phyloP scores from a whole-genome alignment of 169 alveolate species.

The Plasmodium reichenowi region DNA sequence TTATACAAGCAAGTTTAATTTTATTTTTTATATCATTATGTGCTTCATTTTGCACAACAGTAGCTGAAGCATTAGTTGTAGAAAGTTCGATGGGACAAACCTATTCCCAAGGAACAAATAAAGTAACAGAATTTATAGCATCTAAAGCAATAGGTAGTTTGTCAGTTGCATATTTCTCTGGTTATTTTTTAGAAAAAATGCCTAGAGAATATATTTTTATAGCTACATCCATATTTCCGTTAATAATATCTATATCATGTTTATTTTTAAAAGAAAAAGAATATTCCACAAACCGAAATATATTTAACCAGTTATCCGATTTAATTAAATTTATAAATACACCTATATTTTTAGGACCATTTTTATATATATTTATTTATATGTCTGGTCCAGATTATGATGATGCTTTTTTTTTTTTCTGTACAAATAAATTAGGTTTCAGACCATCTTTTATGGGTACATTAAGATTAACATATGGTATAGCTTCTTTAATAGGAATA shows the following conservation, averaged over 20 bases:
- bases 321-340: slow-evolving; percentile 87
- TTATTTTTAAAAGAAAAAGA: slow-evolving; percentile 89
- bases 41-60: slow-evolving; percentile 88
- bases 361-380: slow-evolving; percentile 90
- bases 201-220: slow-evolving; percentile 89
- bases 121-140: slow-evolving; percentile 92
- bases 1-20: slow-evolving; percentile 50
- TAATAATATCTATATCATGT: slow-evolving; percentile 87
- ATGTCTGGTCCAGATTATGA: slow-evolving; percentile 93
- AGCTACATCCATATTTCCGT: slow-evolving; percentile 92
- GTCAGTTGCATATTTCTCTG: slow-evolving; percentile 95
- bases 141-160: slow-evolving; percentile 92
- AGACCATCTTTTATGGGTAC: slow-evolving; percentile 95
- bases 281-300: slow-evolving; percentile 79
- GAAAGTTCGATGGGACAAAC: slow-evolving; percentile 73
- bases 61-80: slow-evolving; percentile 91
- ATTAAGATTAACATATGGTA: slow-evolving; percentile 93
- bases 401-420: slow-evolving; percentile 95
- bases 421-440: slow-evolving; percentile 93
- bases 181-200: slow-evolving; percentile 90
- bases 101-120: slow-evolving; percentile 82
- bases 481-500: slow-evolving; percentile 94
- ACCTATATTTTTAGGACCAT: slow-evolving; percentile 92
- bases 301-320: slow-evolving; percentile 83
- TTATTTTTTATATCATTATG: slow-evolving; percentile 25